Conservation (phyloP, 768 basidiomycete genomes). For the Rhodotorula taiwanensis region DNA sequence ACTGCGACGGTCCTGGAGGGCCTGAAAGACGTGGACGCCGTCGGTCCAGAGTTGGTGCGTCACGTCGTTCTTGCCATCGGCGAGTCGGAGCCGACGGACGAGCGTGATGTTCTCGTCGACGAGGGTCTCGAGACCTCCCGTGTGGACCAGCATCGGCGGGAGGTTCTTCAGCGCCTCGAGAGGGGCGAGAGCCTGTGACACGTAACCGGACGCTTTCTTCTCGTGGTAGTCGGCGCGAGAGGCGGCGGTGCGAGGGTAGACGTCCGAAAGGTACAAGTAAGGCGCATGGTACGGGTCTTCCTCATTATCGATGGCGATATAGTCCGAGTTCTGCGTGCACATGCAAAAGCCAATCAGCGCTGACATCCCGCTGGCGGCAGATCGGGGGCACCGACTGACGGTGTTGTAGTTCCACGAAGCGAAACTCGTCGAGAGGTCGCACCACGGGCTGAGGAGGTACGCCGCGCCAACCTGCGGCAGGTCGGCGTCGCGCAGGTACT, state of each 20-base stretch:
- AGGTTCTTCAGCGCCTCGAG: constrained; percentile 62
- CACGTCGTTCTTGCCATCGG: constrained; percentile 62
- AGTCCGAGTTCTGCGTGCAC: constrained; percentile 47
- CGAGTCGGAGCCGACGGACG: constrained; percentile 76
- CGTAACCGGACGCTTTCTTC: constrained; percentile 60
- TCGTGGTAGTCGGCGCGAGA: constrained; percentile 64
- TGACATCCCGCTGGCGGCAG: too few species aligned
- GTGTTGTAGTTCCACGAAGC: constrained; percentile 91
- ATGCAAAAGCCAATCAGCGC: too few species aligned
- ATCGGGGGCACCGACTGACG: background rate
- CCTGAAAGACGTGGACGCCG: constrained; percentile 51
- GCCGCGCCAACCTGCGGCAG: constrained; percentile 74
- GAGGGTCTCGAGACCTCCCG: constrained; percentile 86
- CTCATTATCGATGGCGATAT: constrained; percentile 60
- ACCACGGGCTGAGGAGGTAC: constrained; percentile 62
- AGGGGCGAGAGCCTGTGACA: constrained; percentile 73
- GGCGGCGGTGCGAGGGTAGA: too few species aligned
- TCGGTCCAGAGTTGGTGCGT: constrained; percentile 83
- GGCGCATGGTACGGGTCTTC: constrained; percentile 82
- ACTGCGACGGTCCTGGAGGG: background rate
- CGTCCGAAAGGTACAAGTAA: constrained; percentile 61
- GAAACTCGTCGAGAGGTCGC: constrained; percentile 84
- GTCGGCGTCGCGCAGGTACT: constrained; percentile 86
- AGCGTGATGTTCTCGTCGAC: constrained; percentile 81
- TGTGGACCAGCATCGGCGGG: constrained; percentile 81